A percentile compares a stretch with the other conserved stretches of the same genome.
Conservation (phyloP, 768 basidiomycete species). For the Boletus pseudopeckii region DNA sequence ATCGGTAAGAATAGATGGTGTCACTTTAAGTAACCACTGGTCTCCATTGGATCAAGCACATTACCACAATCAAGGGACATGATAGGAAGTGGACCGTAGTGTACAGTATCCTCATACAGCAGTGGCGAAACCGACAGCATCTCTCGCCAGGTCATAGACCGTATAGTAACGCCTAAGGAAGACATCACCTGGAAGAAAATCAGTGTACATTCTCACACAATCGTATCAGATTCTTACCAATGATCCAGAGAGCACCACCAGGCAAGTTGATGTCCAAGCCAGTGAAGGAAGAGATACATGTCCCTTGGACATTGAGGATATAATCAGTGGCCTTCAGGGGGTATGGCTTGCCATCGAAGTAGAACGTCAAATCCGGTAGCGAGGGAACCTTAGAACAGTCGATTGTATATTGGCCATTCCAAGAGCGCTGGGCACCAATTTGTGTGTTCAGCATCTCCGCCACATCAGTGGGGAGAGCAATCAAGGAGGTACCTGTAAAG, state of each 20-base stretch:
- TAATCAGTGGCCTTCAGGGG: slow-evolving; percentile 83
- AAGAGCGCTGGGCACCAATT: slow-evolving; percentile 91
- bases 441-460: slow-evolving; percentile 97
- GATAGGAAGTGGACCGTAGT: neutral
- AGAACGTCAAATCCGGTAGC: slow-evolving; percentile 83
- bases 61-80: neutral
- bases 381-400: slow-evolving; percentile 82
- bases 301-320: slow-evolving; percentile 84
- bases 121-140: slow-evolving; percentile 85
- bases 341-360: slow-evolving; percentile 78
- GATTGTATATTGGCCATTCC: slow-evolving; percentile 94
- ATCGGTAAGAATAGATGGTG: neutral
- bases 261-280: slow-evolving; percentile 87
- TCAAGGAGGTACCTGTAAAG: slow-evolving; percentile 78
- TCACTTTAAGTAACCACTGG: neutral
- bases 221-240: slow-evolving; percentile 50
- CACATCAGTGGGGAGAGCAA: slow-evolving; percentile 89
- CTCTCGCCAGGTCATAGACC: slow-evolving; percentile 75
- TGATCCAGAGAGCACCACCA: slow-evolving; percentile 80
- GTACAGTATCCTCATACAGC: slow-evolving; percentile 27
- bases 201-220: neutral
- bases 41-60: slow-evolving; percentile 14
- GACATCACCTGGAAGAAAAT: slow-evolving; percentile 57
- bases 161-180: slow-evolving; percentile 91
- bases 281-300: slow-evolving; percentile 92